Conservation (phyloP, 371 early-diverging fungal species). For the Basidiobolus meristosporus region DNA sequence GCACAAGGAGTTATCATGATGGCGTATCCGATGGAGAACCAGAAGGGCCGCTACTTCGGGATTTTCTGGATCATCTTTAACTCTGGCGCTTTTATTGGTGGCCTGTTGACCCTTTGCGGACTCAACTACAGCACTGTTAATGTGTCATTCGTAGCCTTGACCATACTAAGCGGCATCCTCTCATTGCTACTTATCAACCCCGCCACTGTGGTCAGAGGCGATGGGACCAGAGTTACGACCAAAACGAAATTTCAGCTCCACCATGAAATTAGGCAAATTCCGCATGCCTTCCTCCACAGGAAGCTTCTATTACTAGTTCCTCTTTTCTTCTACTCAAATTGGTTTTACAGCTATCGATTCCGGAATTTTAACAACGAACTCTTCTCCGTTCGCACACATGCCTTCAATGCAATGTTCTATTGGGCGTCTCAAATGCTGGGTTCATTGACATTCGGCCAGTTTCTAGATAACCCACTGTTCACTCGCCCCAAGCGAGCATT, state of each 20-base stretch:
- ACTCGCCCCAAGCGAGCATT: constrained; percentile 27
- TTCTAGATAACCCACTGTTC: constrained; percentile 25
- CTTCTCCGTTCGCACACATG: constrained; percentile 34
- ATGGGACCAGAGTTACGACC: no score
- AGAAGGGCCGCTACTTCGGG: constrained; percentile 55
- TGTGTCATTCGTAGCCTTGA: constrained; percentile 40
- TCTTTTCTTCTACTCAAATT: constrained; percentile 52
- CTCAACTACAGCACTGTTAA: constrained; percentile 19
- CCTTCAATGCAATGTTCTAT: constrained; percentile 44
- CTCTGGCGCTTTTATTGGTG: constrained; percentile 40
- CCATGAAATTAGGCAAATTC: constrained; percentile 17
- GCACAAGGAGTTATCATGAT: constrained; percentile 70
- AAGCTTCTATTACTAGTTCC: constrained; percentile 34
- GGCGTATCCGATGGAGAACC: constrained; percentile 53
- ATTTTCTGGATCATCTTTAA: constrained; percentile 74
- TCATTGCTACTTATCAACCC: constrained; percentile 33
- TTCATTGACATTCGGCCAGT: constrained; percentile 21
- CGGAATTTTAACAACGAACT: constrained; percentile 20
- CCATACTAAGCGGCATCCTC: constrained; percentile 32
- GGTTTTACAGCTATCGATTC: constrained; percentile 58
- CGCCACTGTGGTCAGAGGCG: constrained; percentile 25
- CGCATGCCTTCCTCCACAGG: constrained; percentile 41
- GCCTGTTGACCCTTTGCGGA: constrained; percentile 26
- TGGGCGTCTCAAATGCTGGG: constrained; percentile 51
- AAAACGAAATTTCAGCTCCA: no score